Percentiles rank a stretch among this genome's conserved stretches.
Evolutionary conservation across 2,329 filamentous ascomycete genomes (phyloP).

Genomic region (Aspergillus piperis): DNA sequence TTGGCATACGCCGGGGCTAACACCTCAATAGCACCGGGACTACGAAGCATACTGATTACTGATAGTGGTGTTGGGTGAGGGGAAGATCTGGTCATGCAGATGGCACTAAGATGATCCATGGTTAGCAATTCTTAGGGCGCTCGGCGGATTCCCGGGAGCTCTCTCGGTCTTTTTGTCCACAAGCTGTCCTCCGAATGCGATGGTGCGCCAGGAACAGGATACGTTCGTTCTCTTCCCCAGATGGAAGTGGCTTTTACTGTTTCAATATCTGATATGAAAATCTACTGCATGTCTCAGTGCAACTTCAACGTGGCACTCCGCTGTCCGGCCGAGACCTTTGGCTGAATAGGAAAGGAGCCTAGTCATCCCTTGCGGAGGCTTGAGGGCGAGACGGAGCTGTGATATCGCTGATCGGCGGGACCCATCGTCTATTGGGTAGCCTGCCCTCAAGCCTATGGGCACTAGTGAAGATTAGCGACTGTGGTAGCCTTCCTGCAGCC

Average conservation of each 20-base stretch:
- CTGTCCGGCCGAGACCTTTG: not conserved
- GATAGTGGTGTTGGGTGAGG: not conserved
- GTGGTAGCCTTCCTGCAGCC: slow-evolving; percentile 4
- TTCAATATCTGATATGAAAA: not conserved
- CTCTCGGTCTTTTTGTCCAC: not conserved
- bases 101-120: not conserved
- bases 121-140: not conserved
- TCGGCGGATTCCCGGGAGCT: not conserved
- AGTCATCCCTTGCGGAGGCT: slow-evolving; percentile 1
- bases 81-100: not conserved
- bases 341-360: not conserved
- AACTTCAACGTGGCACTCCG: not conserved
- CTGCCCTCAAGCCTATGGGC: slow-evolving; percentile 8
- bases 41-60: not conserved
- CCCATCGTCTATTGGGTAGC: slow-evolving; percentile 13
- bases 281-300: not conserved
- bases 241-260: not conserved
- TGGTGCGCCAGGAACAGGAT: not conserved
- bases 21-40: not conserved
- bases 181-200: not conserved
- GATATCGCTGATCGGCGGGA: slow-evolving; percentile 14
- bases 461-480: slow-evolving; percentile 17
- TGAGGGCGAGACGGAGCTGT: not conserved
- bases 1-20: not conserved
- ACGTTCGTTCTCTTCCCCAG: too few species aligned